Percentiles rank a stretch among this genome's conserved stretches.
These are phyloP conservation scores for Lasiosphaeria hispida DNA, from an alignment of 495 filamentous ascomycete genomes.

Conservation along the genomic window DNA sequence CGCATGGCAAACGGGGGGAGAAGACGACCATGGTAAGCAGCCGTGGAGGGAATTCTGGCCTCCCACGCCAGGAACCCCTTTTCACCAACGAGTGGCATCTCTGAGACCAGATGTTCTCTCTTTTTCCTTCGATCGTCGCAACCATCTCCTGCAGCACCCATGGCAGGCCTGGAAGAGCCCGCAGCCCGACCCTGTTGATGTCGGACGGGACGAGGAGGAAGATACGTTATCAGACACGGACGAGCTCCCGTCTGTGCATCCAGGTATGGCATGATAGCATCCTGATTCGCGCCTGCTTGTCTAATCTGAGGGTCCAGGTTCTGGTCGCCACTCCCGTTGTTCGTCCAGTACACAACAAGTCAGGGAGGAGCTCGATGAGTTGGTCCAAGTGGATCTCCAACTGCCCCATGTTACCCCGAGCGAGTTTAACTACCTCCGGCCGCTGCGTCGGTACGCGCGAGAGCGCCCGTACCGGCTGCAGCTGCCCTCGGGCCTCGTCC, in stretches of 20 bases:
- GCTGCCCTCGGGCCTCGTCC: background rate
- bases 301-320: background rate
- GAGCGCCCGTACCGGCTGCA: slow-evolving; percentile 4
- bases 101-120: background rate
- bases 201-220: background rate
- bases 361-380: slow-evolving; percentile 1
- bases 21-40: background rate
- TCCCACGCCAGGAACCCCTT: background rate
- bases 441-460: background rate
- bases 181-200: background rate
- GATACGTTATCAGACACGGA: background rate
- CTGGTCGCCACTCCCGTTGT: background rate
- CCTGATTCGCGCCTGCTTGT: background rate
- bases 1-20: background rate
- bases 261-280: background rate
- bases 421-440: slow-evolving; percentile 3
- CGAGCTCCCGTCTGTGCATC: background rate
- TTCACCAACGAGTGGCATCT: background rate
- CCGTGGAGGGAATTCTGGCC: slow-evolving; percentile 4
- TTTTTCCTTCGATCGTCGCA: background rate
- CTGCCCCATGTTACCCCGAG: background rate
- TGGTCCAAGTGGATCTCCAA: slow-evolving; percentile 4
- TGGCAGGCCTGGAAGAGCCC: slow-evolving; percentile 5
- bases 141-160: slow-evolving; percentile 1
- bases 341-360: background rate